Evolutionary conservation across 352 stramenopile genomes (phyloP).

Genomic region (Globisporangium viniferum): DNA sequence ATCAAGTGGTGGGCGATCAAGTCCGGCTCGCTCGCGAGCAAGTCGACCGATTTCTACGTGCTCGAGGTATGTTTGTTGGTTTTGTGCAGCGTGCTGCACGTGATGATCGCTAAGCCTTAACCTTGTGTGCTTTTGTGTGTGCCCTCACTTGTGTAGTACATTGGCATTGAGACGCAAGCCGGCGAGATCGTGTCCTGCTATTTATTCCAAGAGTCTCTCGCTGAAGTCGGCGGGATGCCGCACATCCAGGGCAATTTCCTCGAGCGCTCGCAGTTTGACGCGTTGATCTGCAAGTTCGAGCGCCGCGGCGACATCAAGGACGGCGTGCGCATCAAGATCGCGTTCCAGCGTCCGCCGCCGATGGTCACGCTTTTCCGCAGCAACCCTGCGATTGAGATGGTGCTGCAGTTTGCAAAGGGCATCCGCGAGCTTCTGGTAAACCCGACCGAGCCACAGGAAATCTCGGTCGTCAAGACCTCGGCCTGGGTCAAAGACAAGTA

Average conservation of each 20-base stretch:
- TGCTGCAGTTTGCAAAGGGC: constrained; percentile 73
- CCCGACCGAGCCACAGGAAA: constrained; percentile 72
- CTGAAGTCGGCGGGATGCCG: constrained; percentile 78
- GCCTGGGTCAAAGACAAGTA: constrained; percentile 86
- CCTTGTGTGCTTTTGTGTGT: background rate
- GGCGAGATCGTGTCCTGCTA: constrained; percentile 82
- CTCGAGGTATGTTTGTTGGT: constrained; percentile 46
- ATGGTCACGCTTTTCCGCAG: constrained; percentile 81
- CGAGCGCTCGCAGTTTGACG: constrained; percentile 81
- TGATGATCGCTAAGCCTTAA: constrained; percentile 9
- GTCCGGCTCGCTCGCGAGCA: constrained; percentile 70
- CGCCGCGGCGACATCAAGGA: constrained; percentile 65
- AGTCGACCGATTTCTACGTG: constrained; percentile 85
- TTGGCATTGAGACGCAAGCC: constrained; percentile 73
- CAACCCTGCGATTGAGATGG: constrained; percentile 83
- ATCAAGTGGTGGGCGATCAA: constrained; percentile 91
- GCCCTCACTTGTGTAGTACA: constrained; percentile 41
- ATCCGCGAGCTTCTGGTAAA: constrained; percentile 78
- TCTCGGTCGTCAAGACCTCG: constrained; percentile 78
- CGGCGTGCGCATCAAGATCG: constrained; percentile 81
- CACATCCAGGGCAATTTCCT: constrained; percentile 78
- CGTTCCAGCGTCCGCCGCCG: constrained; percentile 78
- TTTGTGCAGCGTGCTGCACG: constrained; percentile 18
- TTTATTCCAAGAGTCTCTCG: constrained; percentile 82
- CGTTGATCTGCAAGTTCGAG: constrained; percentile 85